Evolutionary conservation across 2,329 filamentous ascomycete species (phyloP), one percentile per base, ranked within the genome.

Genomic region (Coniosporium tulheliwenetii): DNA sequence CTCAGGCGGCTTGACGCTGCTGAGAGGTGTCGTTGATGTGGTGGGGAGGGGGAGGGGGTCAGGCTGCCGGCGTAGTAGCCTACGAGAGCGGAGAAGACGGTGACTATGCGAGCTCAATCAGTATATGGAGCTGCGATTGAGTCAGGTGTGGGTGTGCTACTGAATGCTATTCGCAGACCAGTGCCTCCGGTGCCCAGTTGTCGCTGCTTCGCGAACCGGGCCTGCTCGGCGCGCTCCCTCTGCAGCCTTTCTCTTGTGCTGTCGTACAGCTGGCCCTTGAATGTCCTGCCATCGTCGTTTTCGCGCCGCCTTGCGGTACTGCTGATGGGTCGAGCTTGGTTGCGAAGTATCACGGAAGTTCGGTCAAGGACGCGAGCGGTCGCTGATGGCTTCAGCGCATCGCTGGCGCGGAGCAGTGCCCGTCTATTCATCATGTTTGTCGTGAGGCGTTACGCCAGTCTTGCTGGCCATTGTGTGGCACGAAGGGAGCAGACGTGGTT

Each of bases 251-350:
- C 65, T 34, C 67, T 60, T 10, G 75, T 77, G 47, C 72, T 78
- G 51, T 78, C 71, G 46, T 75, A 77, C 36, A 80, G 50, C 53
- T 79, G 75, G 30, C 67, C 65, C 52, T 74, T 71, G 60, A 79
- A 79, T 1, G 70, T 66, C 43, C 60, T 51, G 31, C 62, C 61
- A 26, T 52, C 48, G 8, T 57, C 50, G 32, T 45, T 47, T 36
- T 45, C 41, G 37, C 19, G 19, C 19, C 19, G 19, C 19, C 19
- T 26, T 26, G 19, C 19, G 19, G 19, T 26, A 7, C 19, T 26
- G 19, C 19, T 26, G 19, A 26, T 26, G 4, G 19, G 19, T 26
- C 19, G 19, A 26, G 19, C 19, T 26, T 26, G 19, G 19, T 26
- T 26, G 19, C 19, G 19, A 7, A 26, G 19, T 26, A 26, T 3